Conservation (phyloP, 2,329 filamentous ascomycete genomes). For the Diaporthe amygdali region DNA sequence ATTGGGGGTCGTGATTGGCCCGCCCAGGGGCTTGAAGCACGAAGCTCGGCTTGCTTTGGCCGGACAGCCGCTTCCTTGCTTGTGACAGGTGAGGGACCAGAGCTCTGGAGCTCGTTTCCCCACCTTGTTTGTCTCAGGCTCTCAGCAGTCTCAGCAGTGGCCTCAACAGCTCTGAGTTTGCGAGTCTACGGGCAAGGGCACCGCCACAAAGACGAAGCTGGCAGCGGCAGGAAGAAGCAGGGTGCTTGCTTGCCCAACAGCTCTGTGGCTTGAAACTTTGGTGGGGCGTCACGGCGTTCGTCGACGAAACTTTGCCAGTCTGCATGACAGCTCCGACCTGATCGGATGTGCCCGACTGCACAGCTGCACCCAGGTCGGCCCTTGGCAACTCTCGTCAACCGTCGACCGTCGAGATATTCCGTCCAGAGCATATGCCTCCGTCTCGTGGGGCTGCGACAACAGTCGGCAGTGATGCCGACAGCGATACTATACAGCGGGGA, state of each 20-base stretch:
- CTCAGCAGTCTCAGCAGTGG: not conserved
- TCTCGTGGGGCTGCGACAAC: not conserved
- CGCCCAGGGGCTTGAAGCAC: not conserved
- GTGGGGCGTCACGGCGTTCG: not conserved
- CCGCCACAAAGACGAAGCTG: slow-evolving; percentile 5
- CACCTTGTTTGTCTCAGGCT: not conserved
- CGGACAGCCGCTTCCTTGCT: not conserved
- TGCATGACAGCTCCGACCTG: not conserved
- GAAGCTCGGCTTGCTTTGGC: not conserved
- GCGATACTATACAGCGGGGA: not conserved
- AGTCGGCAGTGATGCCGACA: not conserved
- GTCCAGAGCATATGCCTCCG: not conserved
- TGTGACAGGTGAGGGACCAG: slow-evolving; percentile 1
- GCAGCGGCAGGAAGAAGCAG: not conserved
- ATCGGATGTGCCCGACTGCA: not conserved
- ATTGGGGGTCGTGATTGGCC: slow-evolving; percentile 10
- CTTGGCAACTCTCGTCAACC: not conserved
- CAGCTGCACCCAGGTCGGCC: not conserved
- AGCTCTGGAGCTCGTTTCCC: not conserved
- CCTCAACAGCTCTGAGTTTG: not conserved
- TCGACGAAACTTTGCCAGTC: not conserved
- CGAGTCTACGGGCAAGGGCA: not conserved
- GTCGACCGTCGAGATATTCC: not conserved
- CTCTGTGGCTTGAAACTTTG: not conserved
- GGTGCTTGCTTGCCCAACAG: not conserved